phyloP scores from a whole-genome alignment of 768 basidiomycete species.

The Termitomyces heimii region DNA sequence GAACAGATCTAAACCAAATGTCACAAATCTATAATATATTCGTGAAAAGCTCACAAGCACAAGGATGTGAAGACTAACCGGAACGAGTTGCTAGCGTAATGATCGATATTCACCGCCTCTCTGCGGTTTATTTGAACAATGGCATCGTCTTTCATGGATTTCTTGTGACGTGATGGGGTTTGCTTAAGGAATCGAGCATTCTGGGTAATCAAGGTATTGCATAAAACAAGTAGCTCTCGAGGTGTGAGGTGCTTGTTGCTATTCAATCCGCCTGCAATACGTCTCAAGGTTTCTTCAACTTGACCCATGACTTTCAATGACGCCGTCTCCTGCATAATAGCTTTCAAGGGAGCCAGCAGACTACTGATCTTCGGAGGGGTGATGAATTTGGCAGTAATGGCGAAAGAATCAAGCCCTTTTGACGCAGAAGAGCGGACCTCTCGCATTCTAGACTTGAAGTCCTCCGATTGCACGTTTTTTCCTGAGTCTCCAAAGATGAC shows the following conservation, averaged over 20 bases:
- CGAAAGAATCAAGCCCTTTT: slow-evolving; percentile 84
- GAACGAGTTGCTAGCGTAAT: slow-evolving; percentile 84
- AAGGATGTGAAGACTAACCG: slow-evolving; percentile 38
- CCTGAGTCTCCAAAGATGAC: slow-evolving; percentile 94
- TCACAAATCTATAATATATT: slow-evolving; percentile 58
- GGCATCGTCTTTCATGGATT: slow-evolving; percentile 43
- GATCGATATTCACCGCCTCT: slow-evolving; percentile 44
- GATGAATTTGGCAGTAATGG: slow-evolving; percentile 71
- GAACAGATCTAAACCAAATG: slow-evolving; percentile 89
- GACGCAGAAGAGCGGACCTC: slow-evolving; percentile 83
- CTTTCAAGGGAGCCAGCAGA: slow-evolving; percentile 72
- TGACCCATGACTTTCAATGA: slow-evolving; percentile 73
- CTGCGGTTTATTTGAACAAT: slow-evolving; percentile 79
- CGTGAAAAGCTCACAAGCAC: neutral
- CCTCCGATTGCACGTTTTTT: slow-evolving; percentile 81
- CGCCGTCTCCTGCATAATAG: slow-evolving; percentile 83
- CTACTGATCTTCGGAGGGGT: slow-evolving; percentile 72
- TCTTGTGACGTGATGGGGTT: slow-evolving; percentile 31
- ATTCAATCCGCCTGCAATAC: slow-evolving; percentile 81
- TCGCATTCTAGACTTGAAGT: slow-evolving; percentile 91
- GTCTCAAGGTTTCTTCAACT: slow-evolving; percentile 83
- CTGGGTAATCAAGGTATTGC: slow-evolving; percentile 86
- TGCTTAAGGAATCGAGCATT: slow-evolving; percentile 84
- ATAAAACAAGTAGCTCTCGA: slow-evolving; percentile 69
- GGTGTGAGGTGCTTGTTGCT: slow-evolving; percentile 69